Evolutionary conservation across 2,329 filamentous ascomycete species (phyloP), one percentile per base, ranked within the genome.

Genomic region (Endoconidiophora laricicola): DNA sequence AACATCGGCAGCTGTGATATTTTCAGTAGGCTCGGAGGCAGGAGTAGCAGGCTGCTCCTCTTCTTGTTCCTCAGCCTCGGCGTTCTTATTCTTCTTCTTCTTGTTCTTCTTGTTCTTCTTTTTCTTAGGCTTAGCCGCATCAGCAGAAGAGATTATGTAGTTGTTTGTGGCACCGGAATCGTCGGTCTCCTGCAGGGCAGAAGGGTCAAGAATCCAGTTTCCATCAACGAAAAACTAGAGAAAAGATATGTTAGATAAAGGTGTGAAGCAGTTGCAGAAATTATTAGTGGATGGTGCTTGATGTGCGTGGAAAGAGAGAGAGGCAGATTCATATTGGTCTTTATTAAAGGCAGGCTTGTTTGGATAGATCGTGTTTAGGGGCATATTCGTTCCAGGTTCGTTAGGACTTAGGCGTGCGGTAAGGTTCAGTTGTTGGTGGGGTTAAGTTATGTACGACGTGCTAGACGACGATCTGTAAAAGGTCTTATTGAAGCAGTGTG

Each of bases 221-320:
- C 84, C 86, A 74, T 98, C 86, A 57, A 95, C 90, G 59, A 98
- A 84, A 65, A 94, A 98, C 90, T 95, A 63, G 18, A 18, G 48
- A 37, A 24, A 41, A 49, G 26, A 44, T 44, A 47, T 10, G 40
- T 42, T 36, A 54, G 41, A 12, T 43, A 38, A 18, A 39, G 33
- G 39, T 23, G 22, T 16, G 20, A 6, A 18, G 7, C n/a, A 50
- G 10, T 33, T 16, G n/a, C 10, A 23, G 16, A 29, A 24, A 14
- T 20, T 46, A 38, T 24, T 39, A 20, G 29, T 45, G 12, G 14
- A 29, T 26, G n/a, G 23, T 29, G 43, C 33, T n/a, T 45, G 5
- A 18, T 45, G 43, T 6, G 12, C 9, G 7, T 9, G 29, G 29
- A 9, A 33, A 10, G 7, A 9, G 29, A 33, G 3, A 33, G 5